Percentiles rank a stretch among this genome's conserved stretches.
Evolutionary conservation across 371 early-diverging fungal genomes (phyloP).

Genomic region (Actinomucor elegans): DNA sequence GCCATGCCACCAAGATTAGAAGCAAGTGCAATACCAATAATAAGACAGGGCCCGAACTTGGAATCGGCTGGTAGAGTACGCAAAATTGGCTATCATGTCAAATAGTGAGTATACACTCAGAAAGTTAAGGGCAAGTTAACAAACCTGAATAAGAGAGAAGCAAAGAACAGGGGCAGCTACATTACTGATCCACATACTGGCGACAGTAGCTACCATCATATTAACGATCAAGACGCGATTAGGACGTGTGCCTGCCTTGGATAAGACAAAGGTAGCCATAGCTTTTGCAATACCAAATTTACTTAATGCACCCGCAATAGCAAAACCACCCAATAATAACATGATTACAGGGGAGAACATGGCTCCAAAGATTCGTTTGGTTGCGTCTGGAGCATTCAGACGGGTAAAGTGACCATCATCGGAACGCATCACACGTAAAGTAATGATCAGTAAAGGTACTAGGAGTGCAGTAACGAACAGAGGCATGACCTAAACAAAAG

Average conservation of each 20-base stretch:
- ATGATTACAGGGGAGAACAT: slow-evolving; percentile 96
- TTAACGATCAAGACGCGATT: slow-evolving; percentile 67
- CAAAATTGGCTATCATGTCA: slow-evolving; percentile 73
- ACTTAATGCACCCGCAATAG: slow-evolving; percentile 82
- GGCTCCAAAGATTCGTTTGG: slow-evolving; percentile 82
- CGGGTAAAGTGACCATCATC: slow-evolving; percentile 45
- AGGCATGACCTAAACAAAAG: slow-evolving; percentile 76
- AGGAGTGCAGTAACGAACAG: slow-evolving; percentile 90
- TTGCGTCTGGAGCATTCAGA: slow-evolving; percentile 68
- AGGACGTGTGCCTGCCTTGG: slow-evolving; percentile 71
- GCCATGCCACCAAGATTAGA: slow-evolving; percentile 83
- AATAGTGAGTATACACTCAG: background rate
- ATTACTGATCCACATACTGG: slow-evolving; percentile 82
- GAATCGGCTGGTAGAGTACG: slow-evolving; percentile 66
- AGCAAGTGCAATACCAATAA: slow-evolving; percentile 81
- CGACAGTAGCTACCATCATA: slow-evolving; percentile 76
- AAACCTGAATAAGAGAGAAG: slow-evolving; percentile 58
- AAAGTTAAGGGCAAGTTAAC: background rate
- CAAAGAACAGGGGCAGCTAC: slow-evolving; percentile 86
- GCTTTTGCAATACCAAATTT: slow-evolving; percentile 70
- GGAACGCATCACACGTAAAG: slow-evolving; percentile 78
- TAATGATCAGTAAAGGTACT: slow-evolving; percentile 86
- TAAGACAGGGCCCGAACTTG: slow-evolving; percentile 63
- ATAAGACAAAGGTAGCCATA: slow-evolving; percentile 64
- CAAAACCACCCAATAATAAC: slow-evolving; percentile 93